phyloP scores from a whole-genome alignment of 352 stramenopile genomes.

The Thraustotheca clavata region DNA sequence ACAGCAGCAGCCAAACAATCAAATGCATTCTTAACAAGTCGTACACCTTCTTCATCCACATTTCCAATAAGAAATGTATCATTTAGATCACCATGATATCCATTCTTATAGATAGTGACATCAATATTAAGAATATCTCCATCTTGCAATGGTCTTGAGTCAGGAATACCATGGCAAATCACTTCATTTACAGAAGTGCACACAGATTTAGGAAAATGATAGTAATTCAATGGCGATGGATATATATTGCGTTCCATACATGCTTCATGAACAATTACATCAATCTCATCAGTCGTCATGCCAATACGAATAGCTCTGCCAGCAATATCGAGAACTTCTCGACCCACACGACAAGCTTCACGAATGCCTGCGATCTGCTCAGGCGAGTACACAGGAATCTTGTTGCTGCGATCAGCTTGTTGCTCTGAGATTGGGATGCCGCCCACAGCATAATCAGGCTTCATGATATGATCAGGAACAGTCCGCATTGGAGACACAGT shows the following conservation, averaged over 20 bases:
- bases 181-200: conserved; percentile 92
- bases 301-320: conserved; percentile 79
- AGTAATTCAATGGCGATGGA: conserved; percentile 96
- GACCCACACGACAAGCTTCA: conserved; percentile 71
- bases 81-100: conserved; percentile 97
- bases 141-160: conserved; percentile 90
- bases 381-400: conserved; percentile 90
- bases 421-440: conserved; percentile 63
- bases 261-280: conserved; percentile 92
- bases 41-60: conserved; percentile 87
- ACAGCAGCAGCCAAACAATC: conserved; percentile 85
- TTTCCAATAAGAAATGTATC: conserved; percentile 97
- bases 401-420: conserved; percentile 39
- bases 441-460: conserved; percentile 89
- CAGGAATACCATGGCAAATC: conserved; percentile 97
- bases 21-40: conserved; percentile 93
- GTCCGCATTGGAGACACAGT: conserved; percentile 65
- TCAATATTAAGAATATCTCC: conserved; percentile 99
- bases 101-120: conserved; percentile 95
- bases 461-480: conserved; percentile 68
- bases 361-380: conserved; percentile 93
- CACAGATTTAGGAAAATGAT: conserved; percentile 95
- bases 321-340: conserved; percentile 95
- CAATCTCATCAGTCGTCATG: conserved; percentile 96
- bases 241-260: conserved; percentile 90